Evolutionary conservation across 2,329 filamentous ascomycete genomes (phyloP), one percentile per base, ranked within the genome.

Genomic region (Ophiostoma sp.): DNA sequence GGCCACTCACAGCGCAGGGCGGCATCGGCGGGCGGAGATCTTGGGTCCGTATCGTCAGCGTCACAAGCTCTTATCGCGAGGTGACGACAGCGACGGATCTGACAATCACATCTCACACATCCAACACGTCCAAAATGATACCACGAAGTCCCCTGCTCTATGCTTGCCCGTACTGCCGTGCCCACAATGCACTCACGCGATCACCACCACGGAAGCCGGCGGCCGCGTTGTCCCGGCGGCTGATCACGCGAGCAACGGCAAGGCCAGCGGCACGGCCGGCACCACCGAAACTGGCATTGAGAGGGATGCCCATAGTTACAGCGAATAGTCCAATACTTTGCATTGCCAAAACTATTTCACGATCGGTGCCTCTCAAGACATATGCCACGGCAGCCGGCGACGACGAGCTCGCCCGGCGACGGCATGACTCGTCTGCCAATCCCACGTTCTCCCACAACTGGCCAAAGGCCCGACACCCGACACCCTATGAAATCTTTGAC

Each of bases 401-500:
- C 36, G 64, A 67, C 42, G 67, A 58, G 2, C 8, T 49, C 40
- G 14, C 67, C 11, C 41, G 63, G n/a, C 8, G 41, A 64, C 42
- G 63, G 40, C 38, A 64, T 11, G 18, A 7, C 18, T 44, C 63
- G 7, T 27, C 62, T 7, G 41, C 40, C 12, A 16, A 45, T 27
- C 36, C 42, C 7, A 7, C 38, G 63, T 66, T 60, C 49, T 42
- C 11, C 18, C 49, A 62, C 55, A 38, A 64, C 72, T 87, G 85
- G 85, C 85, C 85, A 2, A 75, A 76, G 5, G 75, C 76, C 5
- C 70, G 75, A 27, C 75, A 82, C 55, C 91, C 91, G 0, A 94
- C 93, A 0, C 95, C 95, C 0, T 98, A 99, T 80, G 91, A 98
- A 75, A 91, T 99, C 75, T 88, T 98, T 74, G 82, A 85, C 70